These are phyloP conservation scores for Trypanosoma lewisi DNA, from an alignment of 208 protist species.

Conservation along the genomic window DNA sequence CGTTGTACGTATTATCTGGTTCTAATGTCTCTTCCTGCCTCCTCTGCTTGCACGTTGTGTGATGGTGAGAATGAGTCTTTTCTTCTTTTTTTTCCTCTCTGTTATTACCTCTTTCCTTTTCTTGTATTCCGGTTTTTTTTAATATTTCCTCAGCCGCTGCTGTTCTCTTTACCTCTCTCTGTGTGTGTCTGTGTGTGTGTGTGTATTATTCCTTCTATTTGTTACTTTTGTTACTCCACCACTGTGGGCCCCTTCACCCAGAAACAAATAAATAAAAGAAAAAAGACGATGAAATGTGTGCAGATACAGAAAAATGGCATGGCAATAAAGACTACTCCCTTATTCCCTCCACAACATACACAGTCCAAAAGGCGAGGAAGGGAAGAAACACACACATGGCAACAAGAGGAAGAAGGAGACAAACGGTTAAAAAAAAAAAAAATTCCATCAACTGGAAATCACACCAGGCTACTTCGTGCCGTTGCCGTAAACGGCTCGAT, in stretches of 20 bases:
- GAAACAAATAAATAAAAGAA: background rate
- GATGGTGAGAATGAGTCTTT: background rate
- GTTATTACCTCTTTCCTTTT: background rate
- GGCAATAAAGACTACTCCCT: no score
- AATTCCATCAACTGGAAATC: background rate
- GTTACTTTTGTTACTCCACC: conserved; percentile 2
- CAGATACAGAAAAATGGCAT: no score
- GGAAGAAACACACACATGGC: background rate
- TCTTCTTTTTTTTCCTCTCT: background rate
- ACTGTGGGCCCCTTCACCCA: background rate
- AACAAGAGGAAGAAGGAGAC: background rate
- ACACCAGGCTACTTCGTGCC: conserved; percentile 57
- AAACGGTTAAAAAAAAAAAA: background rate
- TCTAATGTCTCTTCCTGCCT: background rate
- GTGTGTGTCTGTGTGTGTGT: background rate
- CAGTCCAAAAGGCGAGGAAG: no score
- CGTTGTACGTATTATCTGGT: no score
- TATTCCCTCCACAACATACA: no score
- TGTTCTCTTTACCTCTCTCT: background rate
- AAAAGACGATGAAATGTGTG: no score
- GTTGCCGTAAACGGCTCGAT: conserved; percentile 70
- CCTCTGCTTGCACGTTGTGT: background rate
- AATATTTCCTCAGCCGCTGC: background rate
- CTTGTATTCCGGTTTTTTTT: background rate
- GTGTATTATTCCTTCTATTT: conserved; percentile 5